Evolutionary conservation across 2,329 filamentous ascomycete species (phyloP), one percentile per base, ranked within the genome.

Genomic region (Fusarium marasasianum): DNA sequence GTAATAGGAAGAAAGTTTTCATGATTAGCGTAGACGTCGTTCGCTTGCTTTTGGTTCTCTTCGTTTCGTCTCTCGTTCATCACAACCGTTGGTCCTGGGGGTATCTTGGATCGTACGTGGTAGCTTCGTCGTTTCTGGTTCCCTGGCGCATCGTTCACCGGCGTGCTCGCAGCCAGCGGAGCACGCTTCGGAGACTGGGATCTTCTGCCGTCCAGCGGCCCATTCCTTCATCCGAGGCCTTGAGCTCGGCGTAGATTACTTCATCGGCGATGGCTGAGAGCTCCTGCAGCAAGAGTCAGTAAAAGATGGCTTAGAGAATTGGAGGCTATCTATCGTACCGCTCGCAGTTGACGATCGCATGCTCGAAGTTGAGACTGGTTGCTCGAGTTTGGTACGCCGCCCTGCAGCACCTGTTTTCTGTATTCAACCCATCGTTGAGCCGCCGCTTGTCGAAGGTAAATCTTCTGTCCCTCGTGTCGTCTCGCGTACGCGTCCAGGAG

Each of bases 181-280:
- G 85, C 66, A 91, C 87, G 55, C 85, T 83, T 61, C 87, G 84
- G 59, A 91, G 82, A 73, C 86, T 88, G 6, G 90, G 90, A 78
- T 92, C 90, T 78, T 92, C 90, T 72, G 82, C 85, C 76, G 86
- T 90, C 90, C 90, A 92, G 82, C 89, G 88, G 77, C 88, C 88
- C 81, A 88, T 85, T 63, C 80, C 78, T 33, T 86, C 81, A 78
- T 92, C 90, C 26, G 86, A 86, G 41, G 82, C 79, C 69, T 86
- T 85, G 62, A 91, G 84, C 66, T 90, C 85, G 53, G 82, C 79
- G 79, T 91, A 91, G 69, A 92, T 84, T 41, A 81, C 78, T 61
- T 91, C 88, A 80, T 92, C 90, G 45, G 86, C 90, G 74, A 91
- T 87, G 44, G 83, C 83, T 38, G 86, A 82, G 51, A 92, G 84